Evolutionary conservation across 805 yeast species (phyloP).

Genomic region (Cyberlindnera amylophila): DNA sequence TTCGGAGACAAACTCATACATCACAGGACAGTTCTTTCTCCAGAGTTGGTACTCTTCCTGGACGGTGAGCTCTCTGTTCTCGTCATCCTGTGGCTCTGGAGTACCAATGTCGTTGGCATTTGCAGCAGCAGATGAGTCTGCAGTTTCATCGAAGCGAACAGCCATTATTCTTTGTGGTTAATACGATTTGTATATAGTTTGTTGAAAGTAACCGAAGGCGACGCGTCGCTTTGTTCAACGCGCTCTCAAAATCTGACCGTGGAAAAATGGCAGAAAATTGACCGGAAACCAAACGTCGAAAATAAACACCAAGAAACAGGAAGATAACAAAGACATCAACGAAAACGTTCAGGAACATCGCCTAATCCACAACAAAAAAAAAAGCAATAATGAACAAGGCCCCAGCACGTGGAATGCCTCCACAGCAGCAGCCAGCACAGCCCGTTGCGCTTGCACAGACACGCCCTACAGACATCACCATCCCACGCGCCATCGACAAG

Average conservation of each 20-base stretch:
- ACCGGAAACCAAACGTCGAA: background rate
- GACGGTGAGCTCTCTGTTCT: constrained; percentile 29
- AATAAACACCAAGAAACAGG: background rate
- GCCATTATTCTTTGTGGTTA: background rate
- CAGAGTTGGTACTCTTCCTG: constrained; percentile 69
- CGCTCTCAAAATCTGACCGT: background rate
- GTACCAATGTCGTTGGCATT: background rate
- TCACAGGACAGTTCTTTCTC: constrained; percentile 75
- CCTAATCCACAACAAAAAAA: background rate
- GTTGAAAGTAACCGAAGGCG: background rate
- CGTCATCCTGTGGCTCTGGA: constrained; percentile 20
- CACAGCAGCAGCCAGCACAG: constrained; percentile 21
- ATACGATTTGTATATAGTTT: background rate
- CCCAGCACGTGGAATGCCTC: constrained; percentile 1
- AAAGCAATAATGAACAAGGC: background rate
- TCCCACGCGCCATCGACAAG: constrained; percentile 42
- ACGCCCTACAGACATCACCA: constrained; percentile 51
- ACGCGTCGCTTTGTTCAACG: background rate
- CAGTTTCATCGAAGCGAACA: constrained; percentile 9
- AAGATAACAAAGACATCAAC: background rate
- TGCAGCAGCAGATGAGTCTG: constrained; percentile 6
- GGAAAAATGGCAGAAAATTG: background rate
- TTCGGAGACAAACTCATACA: constrained; percentile 81
- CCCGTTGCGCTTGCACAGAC: constrained; percentile 21
- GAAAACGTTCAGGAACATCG: background rate